Base-by-base conservation (phyloP, 768 basidiomycete species). In the Sporobolomyces pararoseus region DNA sequence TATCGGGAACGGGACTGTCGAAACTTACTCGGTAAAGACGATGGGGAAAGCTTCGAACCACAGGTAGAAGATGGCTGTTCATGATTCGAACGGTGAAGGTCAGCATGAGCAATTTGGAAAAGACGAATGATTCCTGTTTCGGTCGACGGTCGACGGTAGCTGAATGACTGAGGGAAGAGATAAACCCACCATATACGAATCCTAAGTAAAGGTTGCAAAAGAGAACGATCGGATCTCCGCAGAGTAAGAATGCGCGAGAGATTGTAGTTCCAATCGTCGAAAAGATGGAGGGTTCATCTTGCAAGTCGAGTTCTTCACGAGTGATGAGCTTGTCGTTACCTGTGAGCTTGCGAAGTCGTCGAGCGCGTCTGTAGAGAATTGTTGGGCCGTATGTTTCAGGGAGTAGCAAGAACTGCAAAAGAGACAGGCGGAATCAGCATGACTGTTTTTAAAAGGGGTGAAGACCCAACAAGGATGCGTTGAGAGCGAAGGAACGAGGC, bases 351-450 rank as follows among this genome's bases (percentile, higher is more conserved):
- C 81, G 78, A 2, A 81, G 77, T 7, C 81, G 75, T 17, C 70
- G 39, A 9, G 81, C 81, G 16, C 81, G 80, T 3, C 76, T 71
- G 51, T 73, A 54, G 34, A 81, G 76, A 71, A 81, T 80, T 17
- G 75, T 81, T 7, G 66, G 37, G 7, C 75, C 73, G 2, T 76
- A 75, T 0, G 80, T 81, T 72, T 82, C 80, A 9, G 80, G 80
- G 2, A 81, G 65, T 39, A 71, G 50, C 39, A 62, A 14, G 68
- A 63, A 53, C 53, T 63, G 46, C 9, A 17, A 42, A 42, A 17
- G 4, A n/a, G n/a, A n/a, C n/a, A n/a, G n/a, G n/a, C n/a, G n/a
- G n/a, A n/a, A n/a, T n/a, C n/a, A n/a, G n/a, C n/a, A n/a, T n/a
- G n/a, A n/a, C n/a, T n/a, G n/a, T n/a, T n/a, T n/a, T n/a, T n/a